A percentile compares a stretch with the other conserved stretches of the same genome.
phyloP scores from a whole-genome alignment of 768 basidiomycete species.

The Boletus subparvulus region DNA sequence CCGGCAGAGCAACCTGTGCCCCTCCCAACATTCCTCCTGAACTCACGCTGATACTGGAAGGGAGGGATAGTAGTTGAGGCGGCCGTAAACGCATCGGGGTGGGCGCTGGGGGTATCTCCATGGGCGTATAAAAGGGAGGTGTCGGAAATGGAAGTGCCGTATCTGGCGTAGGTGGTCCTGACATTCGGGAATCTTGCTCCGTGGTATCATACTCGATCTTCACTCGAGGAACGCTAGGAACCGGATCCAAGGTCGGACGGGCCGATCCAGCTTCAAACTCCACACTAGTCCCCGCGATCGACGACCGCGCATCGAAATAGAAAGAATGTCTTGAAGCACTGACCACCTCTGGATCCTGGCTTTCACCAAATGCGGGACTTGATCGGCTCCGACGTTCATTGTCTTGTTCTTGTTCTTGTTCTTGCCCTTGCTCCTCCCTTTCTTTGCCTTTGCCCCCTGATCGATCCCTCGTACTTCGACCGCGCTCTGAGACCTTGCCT shows the following conservation, averaged over 20 bases:
- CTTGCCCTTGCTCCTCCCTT: not conserved
- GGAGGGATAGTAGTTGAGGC: slow-evolving; percentile 1
- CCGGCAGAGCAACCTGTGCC: slow-evolving; percentile 2
- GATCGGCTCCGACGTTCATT: slow-evolving; percentile 22
- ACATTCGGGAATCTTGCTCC: slow-evolving; percentile 22
- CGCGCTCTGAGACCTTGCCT: slow-evolving; percentile 17
- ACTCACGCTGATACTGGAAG: not conserved
- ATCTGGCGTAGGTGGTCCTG: slow-evolving; percentile 21
- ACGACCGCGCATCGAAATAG: slow-evolving; percentile 7
- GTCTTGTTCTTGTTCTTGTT: slow-evolving; percentile 7
- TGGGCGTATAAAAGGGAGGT: slow-evolving; percentile 30
- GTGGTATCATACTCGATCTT: slow-evolving; percentile 23
- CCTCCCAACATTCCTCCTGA: slow-evolving; percentile 6
- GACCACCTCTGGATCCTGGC: not conserved
- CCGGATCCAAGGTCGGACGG: not conserved
- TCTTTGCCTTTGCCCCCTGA: slow-evolving; percentile 2
- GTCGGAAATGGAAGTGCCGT: slow-evolving; percentile 22
- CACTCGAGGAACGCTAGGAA: slow-evolving; percentile 17
- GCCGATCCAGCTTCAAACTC: not conserved
- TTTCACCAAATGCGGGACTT: slow-evolving; percentile 13
- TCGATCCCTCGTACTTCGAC: slow-evolving; percentile 12
- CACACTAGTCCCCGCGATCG: not conserved
- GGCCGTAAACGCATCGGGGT: slow-evolving; percentile 16
- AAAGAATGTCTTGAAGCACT: slow-evolving; percentile 5
- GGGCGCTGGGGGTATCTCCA: slow-evolving; percentile 18